Evolutionary conservation across 495 filamentous ascomycete genomes (phyloP).

Genomic region (Annulohypoxylon moriforme): DNA sequence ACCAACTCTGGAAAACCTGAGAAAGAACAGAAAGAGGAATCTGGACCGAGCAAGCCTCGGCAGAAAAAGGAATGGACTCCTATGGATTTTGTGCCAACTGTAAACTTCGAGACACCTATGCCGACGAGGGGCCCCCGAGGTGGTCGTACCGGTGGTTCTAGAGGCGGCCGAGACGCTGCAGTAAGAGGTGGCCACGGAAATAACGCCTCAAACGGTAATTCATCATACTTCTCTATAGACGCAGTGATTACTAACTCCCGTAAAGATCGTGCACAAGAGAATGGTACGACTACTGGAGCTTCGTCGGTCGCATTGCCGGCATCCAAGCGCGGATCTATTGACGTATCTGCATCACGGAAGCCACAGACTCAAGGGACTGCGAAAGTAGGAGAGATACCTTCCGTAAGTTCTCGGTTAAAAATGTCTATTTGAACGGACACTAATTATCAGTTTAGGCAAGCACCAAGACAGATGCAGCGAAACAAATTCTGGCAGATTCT

Average conservation of each 20-base stretch:
- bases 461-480: slow-evolving; percentile 37
- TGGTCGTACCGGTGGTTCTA: slow-evolving; percentile 65
- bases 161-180: slow-evolving; percentile 62
- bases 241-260: slow-evolving; percentile 15
- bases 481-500: slow-evolving; percentile 32
- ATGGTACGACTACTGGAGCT: slow-evolving; percentile 19
- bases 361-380: slow-evolving; percentile 30
- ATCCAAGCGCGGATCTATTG: slow-evolving; percentile 61
- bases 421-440: not conserved
- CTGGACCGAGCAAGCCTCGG: slow-evolving; percentile 62
- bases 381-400: slow-evolving; percentile 30
- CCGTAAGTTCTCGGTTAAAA: slow-evolving; percentile 36
- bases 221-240: not conserved
- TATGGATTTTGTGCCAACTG: slow-evolving; percentile 78
- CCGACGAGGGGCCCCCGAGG: slow-evolving; percentile 71
- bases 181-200: slow-evolving; percentile 43
- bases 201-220: slow-evolving; percentile 35
- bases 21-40: slow-evolving; percentile 74
- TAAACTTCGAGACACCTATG: slow-evolving; percentile 84
- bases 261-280: slow-evolving; percentile 44
- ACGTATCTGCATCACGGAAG: slow-evolving; percentile 51
- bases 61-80: slow-evolving; percentile 79
- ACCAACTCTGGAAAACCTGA: slow-evolving; percentile 71
- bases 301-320: slow-evolving; percentile 38
- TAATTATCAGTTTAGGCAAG: slow-evolving; percentile 26